Evolutionary conservation across 78 protist genomes (phyloP).

Genomic region (Dictyostelium purpureum): DNA sequence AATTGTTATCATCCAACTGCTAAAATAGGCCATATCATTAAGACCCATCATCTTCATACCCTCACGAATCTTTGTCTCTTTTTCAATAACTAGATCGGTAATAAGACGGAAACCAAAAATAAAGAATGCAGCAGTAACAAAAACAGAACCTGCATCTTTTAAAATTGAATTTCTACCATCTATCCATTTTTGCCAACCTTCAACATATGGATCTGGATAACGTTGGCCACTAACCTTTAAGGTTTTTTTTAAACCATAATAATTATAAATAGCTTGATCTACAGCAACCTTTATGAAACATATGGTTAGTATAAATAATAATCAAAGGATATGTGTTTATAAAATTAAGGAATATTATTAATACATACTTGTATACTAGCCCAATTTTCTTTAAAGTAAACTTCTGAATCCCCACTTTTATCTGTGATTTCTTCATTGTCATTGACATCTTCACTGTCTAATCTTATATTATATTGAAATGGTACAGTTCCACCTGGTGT

Average conservation of each 20-base stretch:
- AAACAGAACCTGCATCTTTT: not conserved
- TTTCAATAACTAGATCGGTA: constrained; percentile 42
- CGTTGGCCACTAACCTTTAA: not conserved
- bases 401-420: not conserved
- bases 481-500: not conserved
- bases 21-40: not conserved
- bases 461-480: constrained; percentile 19
- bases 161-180: not conserved
- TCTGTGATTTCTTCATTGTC: not conserved
- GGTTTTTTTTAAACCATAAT: not conserved
- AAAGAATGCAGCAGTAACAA: constrained; percentile 51
- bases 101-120: constrained; percentile 21
- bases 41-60: constrained; percentile 65
- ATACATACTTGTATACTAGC: not conserved
- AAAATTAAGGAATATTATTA: no score
- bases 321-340: no score
- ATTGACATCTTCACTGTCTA: constrained; percentile 19
- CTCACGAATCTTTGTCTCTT: constrained; percentile 36
- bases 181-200: constrained; percentile 31
- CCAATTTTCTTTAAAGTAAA: not conserved
- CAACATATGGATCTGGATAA: constrained; percentile 31
- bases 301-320: no score
- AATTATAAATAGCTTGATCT: constrained; percentile 26
- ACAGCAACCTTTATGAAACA: constrained; percentile 14
- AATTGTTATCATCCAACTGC: constrained; percentile 11